Evolutionary conservation across 139 green algal species (phyloP), one percentile per base, ranked within the genome.

Genomic region (Desmodesmus armatus): DNA sequence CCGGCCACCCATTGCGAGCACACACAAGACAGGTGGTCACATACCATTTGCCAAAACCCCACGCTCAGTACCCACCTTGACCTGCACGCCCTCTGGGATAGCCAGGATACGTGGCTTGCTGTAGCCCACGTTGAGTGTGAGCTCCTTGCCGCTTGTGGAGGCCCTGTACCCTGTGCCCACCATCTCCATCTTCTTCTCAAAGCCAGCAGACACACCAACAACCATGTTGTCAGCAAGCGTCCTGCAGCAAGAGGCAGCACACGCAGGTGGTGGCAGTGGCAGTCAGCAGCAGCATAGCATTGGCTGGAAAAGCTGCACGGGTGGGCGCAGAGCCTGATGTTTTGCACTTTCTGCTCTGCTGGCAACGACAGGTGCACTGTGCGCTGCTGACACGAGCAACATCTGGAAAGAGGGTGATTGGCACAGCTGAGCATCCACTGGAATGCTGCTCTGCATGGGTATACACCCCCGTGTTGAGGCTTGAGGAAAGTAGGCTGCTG

Each of bases 151-250:
- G 2, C 88, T 58, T 4, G 97, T 91, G 13, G 91, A 77, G 0
- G 95, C 97, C 84, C 96, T 91, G 94, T 99, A 99, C 44, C 97
- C 97, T 31, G 99, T 98, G 19, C 96, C 96, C 6, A 96, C 85
- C 73, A 98, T 90, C 84, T 93, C 92, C 60, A 98, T 88, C 65
- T 87, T 90, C 89, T 96, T 97, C 55, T 90, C 92, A 87, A 96
- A 99, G 41, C 97, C 97, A 25, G 90, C 87, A 5, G 91, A 93
- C 23, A 98, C 94, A 44, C 97, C 97, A 19, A 91, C 65, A 19
- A 99, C 92, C 95, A 99, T 98, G 95, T 99, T 99, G 89, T 88
- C 92, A 2, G 93, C 89, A 51, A 99, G 90, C 0, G 94, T 92
- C 85, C 95, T 94, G 83, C 9, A 77, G 51, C n/a, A n/a, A n/a